Conservation (phyloP, 78 protist species). For the Isochrysis galbana region DNA sequence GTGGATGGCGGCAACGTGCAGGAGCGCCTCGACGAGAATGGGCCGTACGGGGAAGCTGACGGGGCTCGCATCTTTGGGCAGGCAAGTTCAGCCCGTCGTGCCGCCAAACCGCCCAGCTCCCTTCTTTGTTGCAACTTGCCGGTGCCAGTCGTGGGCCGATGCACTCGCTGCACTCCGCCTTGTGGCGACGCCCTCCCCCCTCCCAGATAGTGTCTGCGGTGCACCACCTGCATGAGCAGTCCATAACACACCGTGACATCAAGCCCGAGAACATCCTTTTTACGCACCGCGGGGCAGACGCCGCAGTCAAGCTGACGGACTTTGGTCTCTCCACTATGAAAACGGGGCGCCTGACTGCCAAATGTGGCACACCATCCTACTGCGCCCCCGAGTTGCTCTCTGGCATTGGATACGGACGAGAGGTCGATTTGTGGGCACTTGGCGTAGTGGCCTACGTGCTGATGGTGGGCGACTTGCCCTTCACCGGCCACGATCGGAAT, state of each 20-base stretch:
- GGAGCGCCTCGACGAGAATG: background rate
- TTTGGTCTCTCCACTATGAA: background rate
- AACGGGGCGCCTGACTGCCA: background rate
- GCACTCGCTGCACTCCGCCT: no score
- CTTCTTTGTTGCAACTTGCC: no score
- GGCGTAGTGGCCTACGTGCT: slow-evolving; percentile 71
- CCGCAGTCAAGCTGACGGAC: background rate
- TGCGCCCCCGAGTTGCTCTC: slow-evolving; percentile 68
- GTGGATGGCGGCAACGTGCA: background rate
- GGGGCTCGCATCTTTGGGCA: background rate
- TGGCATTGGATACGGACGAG: slow-evolving; percentile 51
- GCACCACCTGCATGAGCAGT: slow-evolving; percentile 30
- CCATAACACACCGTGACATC: slow-evolving; percentile 50
- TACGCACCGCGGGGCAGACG: background rate
- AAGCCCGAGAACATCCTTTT: slow-evolving; percentile 35
- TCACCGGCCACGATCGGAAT: background rate
- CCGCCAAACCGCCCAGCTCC: no score
- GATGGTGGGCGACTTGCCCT: background rate
- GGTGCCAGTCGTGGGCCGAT: no score
- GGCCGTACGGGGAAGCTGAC: background rate
- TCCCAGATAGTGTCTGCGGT: slow-evolving; percentile 44
- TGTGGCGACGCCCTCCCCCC: no score
- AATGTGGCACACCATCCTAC: background rate
- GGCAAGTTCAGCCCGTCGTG: no score
- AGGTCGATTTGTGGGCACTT: slow-evolving; percentile 73